phyloP scores from a whole-genome alignment of 2,329 filamentous ascomycete genomes.

The Aureobasidium namibiae region DNA sequence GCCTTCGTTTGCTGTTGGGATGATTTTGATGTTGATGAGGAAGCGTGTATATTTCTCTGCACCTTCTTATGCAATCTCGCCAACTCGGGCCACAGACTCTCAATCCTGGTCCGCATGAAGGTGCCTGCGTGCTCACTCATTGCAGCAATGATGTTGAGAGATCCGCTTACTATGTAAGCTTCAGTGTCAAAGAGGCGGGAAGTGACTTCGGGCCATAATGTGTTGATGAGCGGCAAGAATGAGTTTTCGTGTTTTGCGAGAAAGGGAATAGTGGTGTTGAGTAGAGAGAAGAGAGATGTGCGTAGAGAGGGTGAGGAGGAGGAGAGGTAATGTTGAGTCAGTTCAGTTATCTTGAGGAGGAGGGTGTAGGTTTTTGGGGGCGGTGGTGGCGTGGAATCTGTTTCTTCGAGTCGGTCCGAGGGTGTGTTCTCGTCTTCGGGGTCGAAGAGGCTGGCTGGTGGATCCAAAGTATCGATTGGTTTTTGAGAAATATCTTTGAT shows the following conservation, averaged over 20 bases:
- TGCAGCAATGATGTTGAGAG: slow-evolving; percentile 58
- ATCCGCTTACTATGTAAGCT: slow-evolving; percentile 59
- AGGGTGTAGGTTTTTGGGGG: slow-evolving; percentile 68
- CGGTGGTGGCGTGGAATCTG: slow-evolving; percentile 48
- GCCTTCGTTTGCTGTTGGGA: background rate
- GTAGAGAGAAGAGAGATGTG: slow-evolving; percentile 66
- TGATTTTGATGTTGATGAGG: background rate
- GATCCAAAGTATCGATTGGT: background rate
- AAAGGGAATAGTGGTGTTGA: slow-evolving; percentile 62
- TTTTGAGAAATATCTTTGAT: slow-evolving; percentile 1
- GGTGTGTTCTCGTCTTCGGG: background rate
- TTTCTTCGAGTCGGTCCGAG: background rate
- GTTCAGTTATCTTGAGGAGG: slow-evolving; percentile 68
- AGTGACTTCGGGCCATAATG: slow-evolving; percentile 77
- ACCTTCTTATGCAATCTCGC: slow-evolving; percentile 19
- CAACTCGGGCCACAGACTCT: slow-evolving; percentile 56
- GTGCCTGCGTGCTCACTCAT: slow-evolving; percentile 68
- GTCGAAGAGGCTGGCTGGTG: slow-evolving; percentile 14
- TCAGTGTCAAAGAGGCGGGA: slow-evolving; percentile 59
- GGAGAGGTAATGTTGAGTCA: slow-evolving; percentile 86
- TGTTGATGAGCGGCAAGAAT: slow-evolving; percentile 83
- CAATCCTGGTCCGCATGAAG: slow-evolving; percentile 70
- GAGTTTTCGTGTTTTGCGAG: slow-evolving; percentile 70
- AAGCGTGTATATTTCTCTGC: background rate
- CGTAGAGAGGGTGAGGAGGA: slow-evolving; percentile 73